These are phyloP conservation scores for Nyssa sinensis DNA, from an alignment of 148 eudicot genomes.

Conservation along the genomic window DNA sequence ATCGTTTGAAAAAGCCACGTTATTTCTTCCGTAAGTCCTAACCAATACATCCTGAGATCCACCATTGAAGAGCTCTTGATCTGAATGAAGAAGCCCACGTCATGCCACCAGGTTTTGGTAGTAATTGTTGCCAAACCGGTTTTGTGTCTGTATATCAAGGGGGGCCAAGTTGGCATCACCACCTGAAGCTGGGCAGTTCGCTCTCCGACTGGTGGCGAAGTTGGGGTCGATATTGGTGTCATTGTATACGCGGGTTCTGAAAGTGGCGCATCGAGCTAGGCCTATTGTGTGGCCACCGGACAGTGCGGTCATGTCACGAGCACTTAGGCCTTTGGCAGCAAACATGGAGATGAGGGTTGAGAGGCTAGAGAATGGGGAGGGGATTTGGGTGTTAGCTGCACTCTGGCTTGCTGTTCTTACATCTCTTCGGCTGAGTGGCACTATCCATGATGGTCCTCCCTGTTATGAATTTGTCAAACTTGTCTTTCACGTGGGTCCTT, in stretches of 20 bases:
- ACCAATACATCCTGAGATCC: constrained; percentile 46
- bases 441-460: constrained; percentile 67
- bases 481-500: too few species aligned
- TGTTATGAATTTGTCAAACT: too few species aligned
- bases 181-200: constrained; percentile 31
- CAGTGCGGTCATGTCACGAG: constrained; percentile 50
- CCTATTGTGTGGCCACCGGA: constrained; percentile 67
- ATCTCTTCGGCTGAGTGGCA: constrained; percentile 54
- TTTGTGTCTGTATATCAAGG: constrained; percentile 32
- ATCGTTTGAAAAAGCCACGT: constrained; percentile 32
- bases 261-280: constrained; percentile 42
- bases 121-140: constrained; percentile 38
- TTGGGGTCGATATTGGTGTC: constrained; percentile 43
- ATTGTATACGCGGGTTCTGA: constrained; percentile 41
- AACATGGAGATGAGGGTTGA: constrained; percentile 37
- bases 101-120: constrained; percentile 31
- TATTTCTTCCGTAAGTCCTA: constrained; percentile 25
- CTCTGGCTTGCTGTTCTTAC: too few species aligned
- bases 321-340: constrained; percentile 30
- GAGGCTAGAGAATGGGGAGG: constrained; percentile 43
- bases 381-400: constrained; percentile 50
- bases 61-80: constrained; percentile 50
- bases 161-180: constrained; percentile 50
- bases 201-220: constrained; percentile 32
- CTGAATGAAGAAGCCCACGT: constrained; percentile 52